These are phyloP conservation scores for Mycena kentingensis DNA, from an alignment of 768 basidiomycete genomes.

Conservation along the genomic window DNA sequence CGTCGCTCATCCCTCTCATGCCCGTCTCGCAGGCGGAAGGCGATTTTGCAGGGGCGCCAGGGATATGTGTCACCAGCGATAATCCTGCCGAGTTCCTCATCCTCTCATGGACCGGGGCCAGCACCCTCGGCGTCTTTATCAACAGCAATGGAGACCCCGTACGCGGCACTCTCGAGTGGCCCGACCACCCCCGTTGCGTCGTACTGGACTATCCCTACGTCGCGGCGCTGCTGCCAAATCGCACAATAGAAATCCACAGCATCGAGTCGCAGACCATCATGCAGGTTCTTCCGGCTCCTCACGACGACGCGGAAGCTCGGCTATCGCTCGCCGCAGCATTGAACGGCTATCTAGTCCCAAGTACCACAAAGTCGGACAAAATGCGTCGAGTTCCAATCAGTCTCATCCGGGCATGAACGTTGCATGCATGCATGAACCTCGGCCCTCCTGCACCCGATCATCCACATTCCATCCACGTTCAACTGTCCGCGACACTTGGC, in stretches of 20 bases:
- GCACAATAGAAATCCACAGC: conserved; percentile 79
- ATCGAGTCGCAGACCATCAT: conserved; percentile 71
- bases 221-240: conserved; percentile 75
- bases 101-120: conserved; percentile 79
- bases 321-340: conserved; percentile 42
- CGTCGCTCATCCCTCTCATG: conserved; percentile 69
- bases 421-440: not conserved
- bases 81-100: conserved; percentile 74
- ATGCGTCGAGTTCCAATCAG: conserved; percentile 45
- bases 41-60: conserved; percentile 55
- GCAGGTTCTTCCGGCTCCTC: conserved; percentile 64
- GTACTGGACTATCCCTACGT: conserved; percentile 84
- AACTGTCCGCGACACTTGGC: too few species aligned
- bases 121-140: conserved; percentile 85
- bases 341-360: conserved; percentile 52
- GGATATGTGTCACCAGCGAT: conserved; percentile 71
- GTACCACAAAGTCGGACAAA: conserved; percentile 49
- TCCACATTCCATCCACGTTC: not conserved
- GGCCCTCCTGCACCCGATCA: not conserved
- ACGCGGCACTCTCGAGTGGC: conserved; percentile 87
- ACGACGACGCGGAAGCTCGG: conserved; percentile 26
- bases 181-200: conserved; percentile 61
- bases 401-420: conserved; percentile 25
- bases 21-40: conserved; percentile 74
- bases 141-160: conserved; percentile 85